Evolutionary conservation across 2,329 filamentous ascomycete species (phyloP).

Genomic region (Sclerotinia borealis): DNA sequence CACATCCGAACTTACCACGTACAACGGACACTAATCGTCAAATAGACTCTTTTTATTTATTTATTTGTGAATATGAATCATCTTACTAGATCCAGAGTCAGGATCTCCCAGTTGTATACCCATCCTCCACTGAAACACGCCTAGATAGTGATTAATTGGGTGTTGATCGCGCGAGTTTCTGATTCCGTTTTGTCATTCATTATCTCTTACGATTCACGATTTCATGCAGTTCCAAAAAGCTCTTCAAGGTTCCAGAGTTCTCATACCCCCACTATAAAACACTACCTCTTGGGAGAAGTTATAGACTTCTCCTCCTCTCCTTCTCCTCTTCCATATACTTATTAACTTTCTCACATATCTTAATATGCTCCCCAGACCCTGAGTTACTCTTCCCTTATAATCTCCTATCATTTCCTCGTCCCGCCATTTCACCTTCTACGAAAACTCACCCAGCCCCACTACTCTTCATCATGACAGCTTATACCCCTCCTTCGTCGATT

Average conservation of each 20-base stretch:
- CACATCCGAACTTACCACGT: not conserved
- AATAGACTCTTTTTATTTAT: not conserved
- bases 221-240: not conserved
- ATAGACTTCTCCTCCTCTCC: not conserved
- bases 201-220: not conserved
- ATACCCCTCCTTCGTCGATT: slow-evolving; percentile 41
- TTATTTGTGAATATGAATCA: not conserved
- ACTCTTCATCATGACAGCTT: not conserved
- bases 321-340: not conserved
- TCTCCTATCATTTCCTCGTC: not conserved
- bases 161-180: not conserved
- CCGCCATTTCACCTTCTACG: not conserved
- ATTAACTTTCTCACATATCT: not conserved
- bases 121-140: not conserved
- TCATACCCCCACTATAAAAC: slow-evolving; percentile 3
- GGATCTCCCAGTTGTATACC: not conserved
- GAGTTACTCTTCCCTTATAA: not conserved
- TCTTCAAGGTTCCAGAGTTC: not conserved
- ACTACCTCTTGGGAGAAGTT: not conserved
- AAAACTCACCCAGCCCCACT: not conserved
- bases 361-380: not conserved
- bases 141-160: not conserved
- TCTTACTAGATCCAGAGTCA: not conserved
- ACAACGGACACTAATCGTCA: not conserved
- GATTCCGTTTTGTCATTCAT: not conserved